Base-by-base conservation (phyloP, 2,329 filamentous ascomycete species). In the Colletotrichum lindemuthianum region DNA sequence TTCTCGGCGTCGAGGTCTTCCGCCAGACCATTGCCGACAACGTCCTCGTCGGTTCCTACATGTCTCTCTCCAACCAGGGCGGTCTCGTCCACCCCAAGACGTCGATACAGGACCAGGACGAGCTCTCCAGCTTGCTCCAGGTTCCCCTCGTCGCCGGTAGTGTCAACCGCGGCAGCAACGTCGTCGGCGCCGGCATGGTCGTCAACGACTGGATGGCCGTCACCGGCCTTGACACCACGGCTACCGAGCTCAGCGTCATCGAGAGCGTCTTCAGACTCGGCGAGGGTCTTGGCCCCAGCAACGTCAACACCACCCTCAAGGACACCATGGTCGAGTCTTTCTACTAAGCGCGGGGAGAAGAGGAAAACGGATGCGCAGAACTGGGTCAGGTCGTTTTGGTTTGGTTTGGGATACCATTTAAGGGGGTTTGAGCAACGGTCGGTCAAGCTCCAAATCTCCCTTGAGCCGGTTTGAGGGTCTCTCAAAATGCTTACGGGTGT, bases 291-390 rank as follows among this genome's bases (percentile, higher is more conserved):
- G 92, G 88, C 7, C 90, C 93, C 54, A 88, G 88, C 73, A 89
- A 87, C 72, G 93, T 95, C 81, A 92, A 92, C 77, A 91, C 89
- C 56, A 89, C 82, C 71, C 90, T 97, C 84, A 98, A 97, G 87
- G 95, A 98, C 78, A 96, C 93, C 70, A 97, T 99, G 88, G 96
- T 99, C 67, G 96, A 99, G 84, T 97, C 92, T 73, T 99, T 98
- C 83, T 99, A 99, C 84, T 99, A 86, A 85, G 24, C 13, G 41
- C 3, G 8, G 9, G 6, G 41, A 36, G 4, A 13, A 49, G 11
- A 16, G 4, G 43, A 32, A 15, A 9, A 41, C 32, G 13, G 36
- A 51, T 57, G 58, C 52, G 43, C 33, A 48, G 52, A 51, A 50
- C 15, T n/a, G 58, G 52, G 51, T 60, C 58, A 49, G 52, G 63